A percentile compares a stretch with the other conserved stretches of the same genome.
These are phyloP conservation scores for Cornus kousa DNA, from an alignment of 148 eudicot species.

Conservation along the genomic window DNA sequence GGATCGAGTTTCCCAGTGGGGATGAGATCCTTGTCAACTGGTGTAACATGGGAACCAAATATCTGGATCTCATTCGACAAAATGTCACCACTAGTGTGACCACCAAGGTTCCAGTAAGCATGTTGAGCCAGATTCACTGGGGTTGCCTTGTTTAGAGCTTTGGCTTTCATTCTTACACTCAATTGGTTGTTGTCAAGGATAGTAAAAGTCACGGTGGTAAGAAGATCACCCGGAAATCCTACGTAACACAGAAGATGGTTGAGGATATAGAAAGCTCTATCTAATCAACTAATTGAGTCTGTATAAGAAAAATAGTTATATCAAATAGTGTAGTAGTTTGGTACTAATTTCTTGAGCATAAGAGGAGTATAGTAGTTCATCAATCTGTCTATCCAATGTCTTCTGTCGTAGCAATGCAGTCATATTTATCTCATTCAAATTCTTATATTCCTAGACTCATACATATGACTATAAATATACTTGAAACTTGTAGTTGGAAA, in stretches of 20 bases:
- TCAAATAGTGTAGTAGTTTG: neutral
- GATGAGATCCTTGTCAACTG: conserved; percentile 50
- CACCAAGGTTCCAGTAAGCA: conserved; percentile 86
- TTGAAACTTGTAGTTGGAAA: neutral
- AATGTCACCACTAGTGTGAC: conserved; percentile 61
- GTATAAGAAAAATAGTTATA: neutral
- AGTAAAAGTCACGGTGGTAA: conserved; percentile 43
- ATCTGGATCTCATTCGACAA: conserved; percentile 56
- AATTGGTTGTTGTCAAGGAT: conserved; percentile 32
- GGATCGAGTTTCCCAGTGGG: conserved; percentile 69
- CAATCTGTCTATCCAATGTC: neutral
- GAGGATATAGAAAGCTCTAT: neutral
- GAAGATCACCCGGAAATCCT: conserved; percentile 84
- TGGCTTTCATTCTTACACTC: conserved; percentile 51
- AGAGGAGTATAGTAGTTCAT: neutral
- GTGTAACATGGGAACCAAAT: conserved; percentile 63
- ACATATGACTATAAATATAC: too few relatives aligned
- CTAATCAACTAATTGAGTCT: too few relatives aligned
- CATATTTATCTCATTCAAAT: neutral
- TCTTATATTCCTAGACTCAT: neutral
- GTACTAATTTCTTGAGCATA: neutral
- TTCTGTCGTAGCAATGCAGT: neutral
- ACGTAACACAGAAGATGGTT: neutral
- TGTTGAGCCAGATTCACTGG: conserved; percentile 87
- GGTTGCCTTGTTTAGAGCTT: conserved; percentile 69